Percentiles rank a stretch among this genome's conserved stretches.
Conservation (phyloP, 192 early-diverging fungal genomes). For the Rhizophlyctis rosea region DNA sequence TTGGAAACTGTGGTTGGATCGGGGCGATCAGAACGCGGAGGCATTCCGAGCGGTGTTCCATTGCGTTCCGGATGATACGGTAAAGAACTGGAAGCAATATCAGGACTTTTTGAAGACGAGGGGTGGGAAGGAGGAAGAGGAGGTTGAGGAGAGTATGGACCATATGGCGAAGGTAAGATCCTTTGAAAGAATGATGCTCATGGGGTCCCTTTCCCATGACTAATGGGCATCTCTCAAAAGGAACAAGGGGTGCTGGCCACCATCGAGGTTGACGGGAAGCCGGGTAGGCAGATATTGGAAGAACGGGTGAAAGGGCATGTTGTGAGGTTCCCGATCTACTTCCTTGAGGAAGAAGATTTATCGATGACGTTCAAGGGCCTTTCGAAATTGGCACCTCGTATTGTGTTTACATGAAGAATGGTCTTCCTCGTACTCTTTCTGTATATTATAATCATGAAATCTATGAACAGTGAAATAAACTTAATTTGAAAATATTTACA, state of each 20-base stretch:
- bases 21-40: slow-evolving; percentile 64
- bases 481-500: too few species aligned
- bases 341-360: slow-evolving; percentile 24
- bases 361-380: slow-evolving; percentile 18
- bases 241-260: slow-evolving; percentile 23
- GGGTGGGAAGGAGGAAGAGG: slow-evolving; percentile 20
- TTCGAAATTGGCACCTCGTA: slow-evolving; percentile 19
- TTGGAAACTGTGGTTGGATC: slow-evolving; percentile 58
- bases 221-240: neutral
- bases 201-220: neutral
- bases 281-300: slow-evolving; percentile 16
- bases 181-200: neutral
- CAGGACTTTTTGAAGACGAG: slow-evolving; percentile 15
- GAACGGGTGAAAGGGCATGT: slow-evolving; percentile 20
- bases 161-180: slow-evolving; percentile 9
- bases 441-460: too few species aligned
- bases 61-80: slow-evolving; percentile 81
- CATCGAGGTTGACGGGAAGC: neutral
- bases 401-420: slow-evolving; percentile 30
- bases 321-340: slow-evolving; percentile 25
- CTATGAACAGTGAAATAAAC: too few species aligned
- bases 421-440: too few species aligned
- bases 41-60: slow-evolving; percentile 79
- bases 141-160: slow-evolving; percentile 17
- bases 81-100: slow-evolving; percentile 51